Percentiles rank a stretch among this genome's conserved stretches.
Conservation (phyloP, 345 rosid genomes). For the Jatropha curcas region DNA sequence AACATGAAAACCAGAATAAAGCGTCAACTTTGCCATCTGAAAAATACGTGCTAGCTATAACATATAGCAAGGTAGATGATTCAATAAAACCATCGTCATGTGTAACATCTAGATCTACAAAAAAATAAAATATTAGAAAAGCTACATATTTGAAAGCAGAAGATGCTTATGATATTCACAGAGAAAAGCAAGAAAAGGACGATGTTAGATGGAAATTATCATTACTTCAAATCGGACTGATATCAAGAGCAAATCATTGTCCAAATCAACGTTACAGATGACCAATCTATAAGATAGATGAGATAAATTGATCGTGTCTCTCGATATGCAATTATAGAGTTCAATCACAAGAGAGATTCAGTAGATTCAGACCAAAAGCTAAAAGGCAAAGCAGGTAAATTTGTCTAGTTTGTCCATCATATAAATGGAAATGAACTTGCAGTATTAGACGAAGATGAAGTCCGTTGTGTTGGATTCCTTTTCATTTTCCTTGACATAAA, state of each 20-base stretch:
- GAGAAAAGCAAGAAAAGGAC: background rate
- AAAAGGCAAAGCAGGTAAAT: no score
- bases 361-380: no score
- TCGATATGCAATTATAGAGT: background rate
- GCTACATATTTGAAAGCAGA: background rate
- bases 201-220: background rate
- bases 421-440: background rate
- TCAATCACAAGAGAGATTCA: background rate
- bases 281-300: background rate
- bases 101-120: background rate
- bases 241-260: background rate
- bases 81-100: no score
- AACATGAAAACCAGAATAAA: background rate
- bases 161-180: background rate
- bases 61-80: no score
- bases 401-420: no score
- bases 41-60: background rate
- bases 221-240: background rate
- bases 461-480: background rate
- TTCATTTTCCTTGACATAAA: no score
- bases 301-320: background rate
- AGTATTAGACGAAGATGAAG: background rate
- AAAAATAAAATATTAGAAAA: slow-evolving; percentile 10
- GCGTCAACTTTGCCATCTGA: background rate
- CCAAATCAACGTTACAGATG: background rate